A percentile compares a stretch with the other conserved stretches of the same genome.
Conservation (phyloP, 2,329 filamentous ascomycete species). For the Zymoseptoria brevis region DNA sequence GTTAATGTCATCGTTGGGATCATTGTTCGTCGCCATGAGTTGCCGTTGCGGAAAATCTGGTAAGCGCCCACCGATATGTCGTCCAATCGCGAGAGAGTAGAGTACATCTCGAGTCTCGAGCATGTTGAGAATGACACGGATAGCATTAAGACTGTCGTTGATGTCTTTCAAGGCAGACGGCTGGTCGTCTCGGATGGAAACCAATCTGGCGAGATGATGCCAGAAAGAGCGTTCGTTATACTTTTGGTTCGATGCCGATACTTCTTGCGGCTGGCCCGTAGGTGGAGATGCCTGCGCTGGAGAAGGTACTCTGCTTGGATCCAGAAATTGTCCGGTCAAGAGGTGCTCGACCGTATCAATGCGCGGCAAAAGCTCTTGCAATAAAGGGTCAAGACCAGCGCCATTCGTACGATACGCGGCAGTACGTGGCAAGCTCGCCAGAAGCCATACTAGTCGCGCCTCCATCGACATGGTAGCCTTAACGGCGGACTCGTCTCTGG, state of each 20-base stretch:
- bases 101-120: constrained; percentile 84
- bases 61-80: constrained; percentile 60
- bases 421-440: constrained; percentile 42
- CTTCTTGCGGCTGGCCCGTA: constrained; percentile 27
- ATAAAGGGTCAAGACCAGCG: constrained; percentile 37
- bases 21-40: constrained; percentile 19
- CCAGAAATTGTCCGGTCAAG: constrained; percentile 61
- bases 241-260: constrained; percentile 19
- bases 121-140: constrained; percentile 66
- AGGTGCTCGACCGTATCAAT: constrained; percentile 70
- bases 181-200: constrained; percentile 54
- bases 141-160: constrained; percentile 56
- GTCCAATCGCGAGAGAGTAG: constrained; percentile 76
- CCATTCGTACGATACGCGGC: constrained; percentile 36
- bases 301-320: constrained; percentile 51
- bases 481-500: constrained; percentile 12
- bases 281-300: constrained; percentile 33
- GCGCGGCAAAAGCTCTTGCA: constrained; percentile 54
- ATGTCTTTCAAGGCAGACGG: constrained; percentile 46
- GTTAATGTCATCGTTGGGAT: constrained; percentile 34
- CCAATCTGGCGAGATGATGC: constrained; percentile 66
- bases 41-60: constrained; percentile 33
- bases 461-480: constrained; percentile 43
- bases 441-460: constrained; percentile 52
- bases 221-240: constrained; percentile 66